phyloP scores from a whole-genome alignment of 371 early-diverging fungal species.

The Blakeslea trispora region DNA sequence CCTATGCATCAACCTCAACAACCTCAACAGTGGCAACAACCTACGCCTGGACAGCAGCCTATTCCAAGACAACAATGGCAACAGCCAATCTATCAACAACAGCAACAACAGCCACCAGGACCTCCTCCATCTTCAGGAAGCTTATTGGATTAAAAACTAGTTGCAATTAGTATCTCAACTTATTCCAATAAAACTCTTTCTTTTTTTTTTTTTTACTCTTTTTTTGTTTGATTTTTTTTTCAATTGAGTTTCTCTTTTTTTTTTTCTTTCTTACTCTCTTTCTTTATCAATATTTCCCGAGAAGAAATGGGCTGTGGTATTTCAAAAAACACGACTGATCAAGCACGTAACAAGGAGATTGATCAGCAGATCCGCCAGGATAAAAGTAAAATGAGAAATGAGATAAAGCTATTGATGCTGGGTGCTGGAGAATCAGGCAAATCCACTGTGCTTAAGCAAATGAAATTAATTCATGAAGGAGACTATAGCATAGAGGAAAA shows the following conservation, averaged over 20 bases:
- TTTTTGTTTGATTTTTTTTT: no score
- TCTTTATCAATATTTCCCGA: no score
- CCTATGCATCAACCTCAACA: slow-evolving; percentile 8
- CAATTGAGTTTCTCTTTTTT: no score
- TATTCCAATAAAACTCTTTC: neutral
- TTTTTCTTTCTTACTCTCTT: neutral
- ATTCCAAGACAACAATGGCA: slow-evolving; percentile 26
- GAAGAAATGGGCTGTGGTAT: neutral
- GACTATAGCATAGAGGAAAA: slow-evolving; percentile 89
- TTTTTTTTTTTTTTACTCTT: neutral
- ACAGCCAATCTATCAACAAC: slow-evolving; percentile 24
- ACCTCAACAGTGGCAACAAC: slow-evolving; percentile 9
- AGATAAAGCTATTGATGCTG: slow-evolving; percentile 91
- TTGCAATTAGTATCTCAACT: neutral
- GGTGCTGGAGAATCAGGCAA: slow-evolving; percentile 99
- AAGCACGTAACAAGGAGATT: slow-evolving; percentile 75
- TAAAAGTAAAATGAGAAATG: slow-evolving; percentile 69
- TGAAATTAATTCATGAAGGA: slow-evolving; percentile 94
- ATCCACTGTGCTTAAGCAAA: slow-evolving; percentile 95
- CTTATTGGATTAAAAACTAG: slow-evolving; percentile 12
- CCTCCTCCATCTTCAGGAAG: slow-evolving; percentile 19
- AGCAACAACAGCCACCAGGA: slow-evolving; percentile 25
- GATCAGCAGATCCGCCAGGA: slow-evolving; percentile 83
- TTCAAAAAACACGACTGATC: neutral
- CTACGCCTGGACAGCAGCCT: slow-evolving; percentile 28